Conservation (phyloP, 805 yeast genomes). For the Candida ortonii region DNA sequence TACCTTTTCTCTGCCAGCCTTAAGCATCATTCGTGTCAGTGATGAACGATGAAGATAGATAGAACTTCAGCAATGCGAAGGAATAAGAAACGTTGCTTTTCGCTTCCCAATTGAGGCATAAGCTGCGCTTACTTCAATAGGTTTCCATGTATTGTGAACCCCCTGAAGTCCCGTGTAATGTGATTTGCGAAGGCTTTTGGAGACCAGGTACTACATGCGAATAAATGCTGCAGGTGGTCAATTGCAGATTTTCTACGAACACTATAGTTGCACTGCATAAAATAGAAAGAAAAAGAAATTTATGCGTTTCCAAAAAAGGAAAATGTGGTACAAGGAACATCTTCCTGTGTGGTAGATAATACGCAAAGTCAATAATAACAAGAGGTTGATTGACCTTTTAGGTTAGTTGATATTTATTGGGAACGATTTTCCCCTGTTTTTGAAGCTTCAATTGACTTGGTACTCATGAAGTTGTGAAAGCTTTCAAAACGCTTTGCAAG, state of each 20-base stretch:
- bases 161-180: no score
- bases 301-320: constrained; percentile 6
- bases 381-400: constrained; percentile 3
- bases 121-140: no score
- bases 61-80: constrained; percentile 1
- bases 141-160: no score
- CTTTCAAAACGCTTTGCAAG: no score
- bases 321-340: constrained; percentile 3
- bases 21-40: neutral
- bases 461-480: no score
- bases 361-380: constrained; percentile 7
- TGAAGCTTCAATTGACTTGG: no score
- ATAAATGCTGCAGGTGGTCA: constrained; percentile 6
- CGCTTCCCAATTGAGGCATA: no score
- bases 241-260: constrained; percentile 3
- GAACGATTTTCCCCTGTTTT: constrained; percentile 3
- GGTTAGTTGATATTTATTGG: constrained; percentile 3
- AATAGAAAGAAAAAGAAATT: constrained; percentile 9
- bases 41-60: neutral
- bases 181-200: constrained; percentile 10
- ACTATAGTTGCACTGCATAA: constrained; percentile 3
- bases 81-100: no score
- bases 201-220: constrained; percentile 6
- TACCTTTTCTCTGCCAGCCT: no score
- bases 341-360: constrained; percentile 7